A percentile compares a stretch with the other conserved stretches of the same genome.
phyloP scores from a whole-genome alignment of 805 yeast species.

The Candida nitratophila region DNA sequence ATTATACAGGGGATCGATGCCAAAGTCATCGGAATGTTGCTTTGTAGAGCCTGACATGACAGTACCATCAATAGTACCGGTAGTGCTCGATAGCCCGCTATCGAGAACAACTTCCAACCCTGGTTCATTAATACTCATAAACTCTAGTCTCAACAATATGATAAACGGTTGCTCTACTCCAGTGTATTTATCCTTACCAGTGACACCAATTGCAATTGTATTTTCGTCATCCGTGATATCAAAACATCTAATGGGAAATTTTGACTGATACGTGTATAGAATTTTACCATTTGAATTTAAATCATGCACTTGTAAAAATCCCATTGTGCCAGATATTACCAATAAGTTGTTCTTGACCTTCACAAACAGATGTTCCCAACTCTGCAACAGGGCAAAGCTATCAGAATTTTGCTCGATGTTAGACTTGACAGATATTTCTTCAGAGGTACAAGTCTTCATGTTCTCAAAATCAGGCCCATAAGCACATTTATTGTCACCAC shows the following conservation, averaged over 20 bases:
- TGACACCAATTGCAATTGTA: constrained; percentile 71
- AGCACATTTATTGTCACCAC: constrained; percentile 67
- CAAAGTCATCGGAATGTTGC: neutral
- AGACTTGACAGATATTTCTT: constrained; percentile 19
- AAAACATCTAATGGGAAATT: constrained; percentile 73
- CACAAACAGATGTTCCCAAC: constrained; percentile 59
- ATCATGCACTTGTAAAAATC: constrained; percentile 62
- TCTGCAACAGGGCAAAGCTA: constrained; percentile 27
- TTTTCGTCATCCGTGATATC: constrained; percentile 61
- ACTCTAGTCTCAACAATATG: constrained; percentile 36
- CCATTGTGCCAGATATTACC: constrained; percentile 67
- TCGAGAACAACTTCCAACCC: no score
- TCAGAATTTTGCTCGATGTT: constrained; percentile 22
- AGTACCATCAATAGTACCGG: no score
- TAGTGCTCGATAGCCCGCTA: no score
- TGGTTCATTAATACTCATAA: constrained; percentile 4
- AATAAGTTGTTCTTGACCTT: constrained; percentile 51
- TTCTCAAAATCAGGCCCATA: constrained; percentile 46
- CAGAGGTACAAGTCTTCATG: constrained; percentile 18
- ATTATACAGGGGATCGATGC: neutral
- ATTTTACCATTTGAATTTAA: constrained; percentile 50
- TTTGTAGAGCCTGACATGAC: no score
- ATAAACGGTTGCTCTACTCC: constrained; percentile 73
- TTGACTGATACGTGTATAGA: constrained; percentile 60
- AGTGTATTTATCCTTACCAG: constrained; percentile 65